Evolutionary conservation across 345 rosid species (phyloP), one percentile per base, ranked within the genome.

Genomic region (Hypericum perforatum): DNA sequence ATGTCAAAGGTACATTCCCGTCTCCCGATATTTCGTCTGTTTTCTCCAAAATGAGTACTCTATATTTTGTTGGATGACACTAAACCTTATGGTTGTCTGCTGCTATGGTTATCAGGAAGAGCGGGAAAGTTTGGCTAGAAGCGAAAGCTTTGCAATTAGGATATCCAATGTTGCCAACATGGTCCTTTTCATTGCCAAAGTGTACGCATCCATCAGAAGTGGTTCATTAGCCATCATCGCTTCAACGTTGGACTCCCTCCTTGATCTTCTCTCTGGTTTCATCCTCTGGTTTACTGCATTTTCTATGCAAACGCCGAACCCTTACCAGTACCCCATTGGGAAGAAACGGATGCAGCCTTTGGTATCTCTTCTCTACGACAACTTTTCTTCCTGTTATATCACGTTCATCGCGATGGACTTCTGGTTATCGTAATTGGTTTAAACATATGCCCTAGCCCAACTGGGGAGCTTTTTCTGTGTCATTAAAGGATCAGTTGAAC

Each of bases 251-350:
- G 98, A 92, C 70, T 92, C 98, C 49, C 95, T 92, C 66, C 98
- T 92, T 45, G 98, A 92, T 67, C 97, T 92, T 58, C 80, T 92
- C n/a, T 92, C 98, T 16, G 95, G 98, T 50, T 88, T 92, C 73
- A 92, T 92, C 75, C 71, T 92, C 16, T 92, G 98, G 98, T 92
- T 92, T 70, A 83, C 97, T 55, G 98, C 98, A 58, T 92, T 92
- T 72, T 85, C 97, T 10, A 92, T 92, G 97, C 89, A 86, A 73
- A 92, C 94, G 15, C 94, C 91, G 45, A 92, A 80, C 49, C 98
- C 94, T 0, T 92, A 92, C 66, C 95, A 77, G 66, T 92, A 92
- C 62, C 98, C 98, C 16, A 92, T 88, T 56, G 98, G 98, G 37
- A 92, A 92, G 75, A 92, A 88, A 60, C 73, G 98, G 37, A 92